phyloP scores from a whole-genome alignment of 805 yeast genomes.

The Metschnikowia hibisci region DNA sequence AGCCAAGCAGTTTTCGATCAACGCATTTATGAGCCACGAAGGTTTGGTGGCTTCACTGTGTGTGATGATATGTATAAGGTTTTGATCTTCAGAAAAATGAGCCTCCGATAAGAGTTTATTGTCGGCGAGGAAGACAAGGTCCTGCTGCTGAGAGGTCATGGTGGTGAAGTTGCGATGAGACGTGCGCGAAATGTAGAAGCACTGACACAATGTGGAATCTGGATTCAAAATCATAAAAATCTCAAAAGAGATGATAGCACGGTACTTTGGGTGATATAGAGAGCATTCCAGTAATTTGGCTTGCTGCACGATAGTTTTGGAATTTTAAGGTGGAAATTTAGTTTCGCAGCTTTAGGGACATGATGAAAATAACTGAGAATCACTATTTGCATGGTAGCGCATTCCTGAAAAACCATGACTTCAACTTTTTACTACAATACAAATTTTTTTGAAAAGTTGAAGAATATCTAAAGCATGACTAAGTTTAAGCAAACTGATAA shows the following conservation, averaged over 20 bases:
- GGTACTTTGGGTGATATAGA: too few species aligned
- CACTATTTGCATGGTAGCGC: too few species aligned
- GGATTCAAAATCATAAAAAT: too few species aligned
- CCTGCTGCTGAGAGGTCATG: slow-evolving; percentile 50
- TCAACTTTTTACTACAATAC: too few species aligned
- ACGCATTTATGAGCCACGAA: slow-evolving; percentile 55
- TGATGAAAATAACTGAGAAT: too few species aligned
- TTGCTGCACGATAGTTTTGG: not conserved
- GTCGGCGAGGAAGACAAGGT: slow-evolving; percentile 50
- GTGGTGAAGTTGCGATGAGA: slow-evolving; percentile 1
- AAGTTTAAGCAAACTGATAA: too few species aligned
- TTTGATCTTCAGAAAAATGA: slow-evolving; percentile 13
- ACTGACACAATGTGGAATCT: not conserved
- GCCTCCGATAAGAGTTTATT: slow-evolving; percentile 40
- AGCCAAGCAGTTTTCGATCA: slow-evolving; percentile 48
- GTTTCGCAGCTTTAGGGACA: too few species aligned
- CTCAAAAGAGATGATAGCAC: too few species aligned
- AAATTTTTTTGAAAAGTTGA: too few species aligned
- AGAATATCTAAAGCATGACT: too few species aligned
- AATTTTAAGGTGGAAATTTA: not conserved
- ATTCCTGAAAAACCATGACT: too few species aligned
- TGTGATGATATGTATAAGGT: slow-evolving; percentile 26
- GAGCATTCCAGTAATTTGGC: not conserved
- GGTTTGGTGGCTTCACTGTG: slow-evolving; percentile 53
- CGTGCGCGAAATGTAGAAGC: not conserved